A percentile compares a stretch with the other conserved stretches of the same genome.
Conservation (phyloP, 2,329 filamentous ascomycete genomes). For the Setomelanomma holmii region DNA sequence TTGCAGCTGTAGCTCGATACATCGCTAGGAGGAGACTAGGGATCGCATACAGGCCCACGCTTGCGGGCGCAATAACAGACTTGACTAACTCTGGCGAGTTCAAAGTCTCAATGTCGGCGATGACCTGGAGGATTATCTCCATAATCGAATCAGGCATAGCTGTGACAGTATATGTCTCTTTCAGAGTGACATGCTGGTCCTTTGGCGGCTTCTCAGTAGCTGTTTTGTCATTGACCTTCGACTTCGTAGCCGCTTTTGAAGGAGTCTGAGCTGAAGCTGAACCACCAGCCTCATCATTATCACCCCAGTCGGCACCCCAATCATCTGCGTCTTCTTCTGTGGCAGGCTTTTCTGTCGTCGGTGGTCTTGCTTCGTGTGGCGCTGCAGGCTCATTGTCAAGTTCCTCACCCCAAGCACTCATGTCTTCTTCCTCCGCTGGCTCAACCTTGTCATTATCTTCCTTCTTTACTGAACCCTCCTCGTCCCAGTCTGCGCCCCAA, state of each 20-base stretch:
- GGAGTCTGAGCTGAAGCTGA: conserved; percentile 11
- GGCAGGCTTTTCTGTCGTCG: conserved; percentile 44
- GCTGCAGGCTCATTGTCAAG: conserved; percentile 43
- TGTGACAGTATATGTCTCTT: conserved; percentile 87
- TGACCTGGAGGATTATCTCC: conserved; percentile 65
- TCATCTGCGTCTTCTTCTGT: conserved; percentile 64
- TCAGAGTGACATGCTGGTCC: conserved; percentile 74
- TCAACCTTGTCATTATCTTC: conserved; percentile 8
- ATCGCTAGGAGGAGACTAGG: conserved; percentile 78
- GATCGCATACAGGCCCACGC: conserved; percentile 72
- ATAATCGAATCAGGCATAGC: conserved; percentile 83
- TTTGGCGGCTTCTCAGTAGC: conserved; percentile 28
- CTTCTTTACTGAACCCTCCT: conserved; percentile 52
- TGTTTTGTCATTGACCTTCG: conserved; percentile 41
- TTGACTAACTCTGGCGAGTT: conserved; percentile 56
- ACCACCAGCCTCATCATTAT: conserved; percentile 57
- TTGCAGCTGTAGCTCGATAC: conserved; percentile 77
- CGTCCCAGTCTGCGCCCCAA: conserved; percentile 84
- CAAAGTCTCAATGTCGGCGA: conserved; percentile 60
- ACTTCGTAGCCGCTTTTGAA: conserved; percentile 33
- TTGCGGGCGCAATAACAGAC: conserved; percentile 70
- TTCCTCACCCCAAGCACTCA: conserved; percentile 57
- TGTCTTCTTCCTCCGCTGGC: conserved; percentile 53
- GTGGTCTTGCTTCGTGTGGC: conserved; percentile 27
- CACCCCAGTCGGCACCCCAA: conserved; percentile 78